Base-by-base conservation (phyloP, 257 asterid species). In the Solanum gracilifrons region DNA sequence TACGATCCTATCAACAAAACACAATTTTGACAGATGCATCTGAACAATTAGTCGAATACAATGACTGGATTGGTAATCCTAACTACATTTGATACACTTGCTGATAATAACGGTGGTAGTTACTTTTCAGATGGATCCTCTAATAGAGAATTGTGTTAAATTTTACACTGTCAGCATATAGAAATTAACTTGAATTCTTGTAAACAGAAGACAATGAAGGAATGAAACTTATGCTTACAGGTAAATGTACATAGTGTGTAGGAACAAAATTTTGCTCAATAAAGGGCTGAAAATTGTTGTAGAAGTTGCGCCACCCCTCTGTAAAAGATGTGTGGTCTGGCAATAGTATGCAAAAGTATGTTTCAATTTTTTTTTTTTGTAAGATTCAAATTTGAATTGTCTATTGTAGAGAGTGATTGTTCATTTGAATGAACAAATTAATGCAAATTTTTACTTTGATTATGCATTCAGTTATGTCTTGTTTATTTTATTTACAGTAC, bases 261-360 rank as follows among this genome's bases (percentile, higher is more conserved):
- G 85, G 20, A 82, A 18, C 85, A 48, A 16, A 21, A 31, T 46
- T 80, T 46, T 80, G 27, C 41, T 15, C 68, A 43, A 27, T 46
- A 5, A 27, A 36, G 85, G 85, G 85, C 29, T 18, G 27, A 80
- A 88, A 87, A 55, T 83, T 48, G 85, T 31, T 84, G 82, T 87
- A 85, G 74, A 11, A 21, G 21, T 27, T 21, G 85, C 58, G 90
- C 91, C 89, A 46, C 91, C 90, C 90, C 85, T 86, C 10, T 48
- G 36, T 79, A 39, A 72, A 72, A 82, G 46, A 72, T 79, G 79
- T 33, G 91, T 86, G 91, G 91, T 86, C 82, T 90, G 89, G 90
- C 90, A 36, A 37, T 55, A 29, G 13, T 10, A 74, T 35, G 51
- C 27, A 36, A 37, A 51, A 20, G 25, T 20, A 2, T 84, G 55